Evolutionary conservation across 768 basidiomycete genomes (phyloP), one percentile per base, ranked within the genome.

Genomic region (Antrodiella citrinella): DNA sequence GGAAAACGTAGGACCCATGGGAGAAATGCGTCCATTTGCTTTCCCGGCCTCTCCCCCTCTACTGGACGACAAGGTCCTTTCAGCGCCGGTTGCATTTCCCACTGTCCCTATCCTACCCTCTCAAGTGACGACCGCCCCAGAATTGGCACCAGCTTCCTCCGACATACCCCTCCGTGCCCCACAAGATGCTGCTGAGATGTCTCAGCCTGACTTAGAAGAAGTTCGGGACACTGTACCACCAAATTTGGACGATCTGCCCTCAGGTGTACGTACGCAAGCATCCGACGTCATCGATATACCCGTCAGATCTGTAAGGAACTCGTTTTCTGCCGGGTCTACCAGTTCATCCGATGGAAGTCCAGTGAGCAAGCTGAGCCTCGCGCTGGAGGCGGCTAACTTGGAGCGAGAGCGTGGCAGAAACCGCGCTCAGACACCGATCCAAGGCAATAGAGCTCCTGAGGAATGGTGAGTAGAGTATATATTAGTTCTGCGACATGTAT

Each of bases 291-390:
- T n/a, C n/a, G n/a, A n/a, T n/a, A n/a, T n/a, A n/a, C 62, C 67
- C 1, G 26, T 55, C 20, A 56, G 57, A 45, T 51, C 62, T 38
- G 26, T 44, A 21, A 46, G 52, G 7, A 64, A 62, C n/a, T 62
- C 66, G 26, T 63, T 63, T 40, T 61, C 63, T 13, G 57, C 69
- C 2, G 69, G 67, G 11, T 74, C 74, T 2, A 69, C 72, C 4
- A 76, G 69, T 55, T 79, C 75, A 2, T 77, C 74, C 13, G 72
- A 73, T n/a, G 72, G 73, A 2, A 76, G 76, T 41, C 67, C 74
- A 26, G 66, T 67, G 1, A 70, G 70, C 44, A 70, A 63, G 38
- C 51, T 72, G 11, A 62, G 58, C 7, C 62, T 64, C 0, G 64
- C 62, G 43, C 51, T 72, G 44, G 67, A 69, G 25, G 59, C 66